Percentiles rank a stretch among this genome's conserved stretches.
phyloP scores from a whole-genome alignment of 768 basidiomycete species.

The Coprinellus micaceus region DNA sequence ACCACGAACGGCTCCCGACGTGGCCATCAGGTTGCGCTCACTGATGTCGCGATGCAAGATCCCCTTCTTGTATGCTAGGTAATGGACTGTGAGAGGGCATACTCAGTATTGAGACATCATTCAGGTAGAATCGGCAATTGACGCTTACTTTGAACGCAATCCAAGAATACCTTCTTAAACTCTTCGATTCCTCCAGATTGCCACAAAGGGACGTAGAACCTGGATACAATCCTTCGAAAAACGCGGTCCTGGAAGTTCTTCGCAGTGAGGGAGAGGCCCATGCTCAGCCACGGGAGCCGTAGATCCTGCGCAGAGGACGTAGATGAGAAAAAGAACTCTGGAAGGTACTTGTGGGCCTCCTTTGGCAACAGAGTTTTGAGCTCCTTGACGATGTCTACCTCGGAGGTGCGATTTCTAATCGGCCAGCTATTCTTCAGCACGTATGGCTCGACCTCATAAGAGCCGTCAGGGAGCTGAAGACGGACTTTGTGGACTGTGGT shows the following conservation, averaged over 20 bases:
- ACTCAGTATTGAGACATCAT: not conserved
- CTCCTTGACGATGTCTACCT: no score
- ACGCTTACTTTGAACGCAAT: conserved; percentile 29
- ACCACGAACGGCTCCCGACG: conserved; percentile 12
- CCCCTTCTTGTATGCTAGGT: not conserved
- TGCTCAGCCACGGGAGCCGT: no score
- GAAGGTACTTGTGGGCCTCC: no score
- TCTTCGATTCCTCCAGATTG: conserved; percentile 17
- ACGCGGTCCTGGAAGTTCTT: conserved; percentile 7
- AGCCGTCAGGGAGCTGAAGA: no score
- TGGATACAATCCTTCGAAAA: conserved; percentile 16
- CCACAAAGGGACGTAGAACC: conserved; percentile 19
- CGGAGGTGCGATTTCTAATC: no score
- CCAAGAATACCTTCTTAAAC: conserved; percentile 25
- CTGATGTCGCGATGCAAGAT: conserved; percentile 31
- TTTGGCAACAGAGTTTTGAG: no score
- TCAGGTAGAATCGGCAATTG: not conserved
- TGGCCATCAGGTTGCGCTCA: conserved; percentile 27
- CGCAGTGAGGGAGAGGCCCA: no score
- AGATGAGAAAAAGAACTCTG: no score
- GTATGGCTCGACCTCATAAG: no score
- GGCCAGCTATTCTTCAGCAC: no score
- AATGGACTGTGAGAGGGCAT: not conserved
- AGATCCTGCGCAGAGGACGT: no score
- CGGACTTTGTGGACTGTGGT: no score